Evolutionary conservation across 2,329 filamentous ascomycete species (phyloP).

Genomic region (Stagonosporopsis chrysanthemi): DNA sequence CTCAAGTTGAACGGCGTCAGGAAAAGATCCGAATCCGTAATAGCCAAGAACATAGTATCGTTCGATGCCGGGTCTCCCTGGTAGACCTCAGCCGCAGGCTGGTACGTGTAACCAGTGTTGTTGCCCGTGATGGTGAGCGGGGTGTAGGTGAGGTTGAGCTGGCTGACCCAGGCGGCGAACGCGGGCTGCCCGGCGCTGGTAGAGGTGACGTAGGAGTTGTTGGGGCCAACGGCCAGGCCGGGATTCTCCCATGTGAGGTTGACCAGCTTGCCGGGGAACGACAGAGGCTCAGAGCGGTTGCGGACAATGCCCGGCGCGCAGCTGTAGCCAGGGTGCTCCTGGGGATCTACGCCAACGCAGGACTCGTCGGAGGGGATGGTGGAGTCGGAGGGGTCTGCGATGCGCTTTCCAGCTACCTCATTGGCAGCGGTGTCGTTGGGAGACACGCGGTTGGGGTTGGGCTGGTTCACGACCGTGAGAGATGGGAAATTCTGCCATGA

Average conservation of each 20-base stretch:
- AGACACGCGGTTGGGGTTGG: slow-evolving; percentile 74
- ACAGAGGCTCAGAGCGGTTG: slow-evolving; percentile 75
- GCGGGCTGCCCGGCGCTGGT: slow-evolving; percentile 64
- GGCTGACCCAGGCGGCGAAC: slow-evolving; percentile 78
- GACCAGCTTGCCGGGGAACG: slow-evolving; percentile 76
- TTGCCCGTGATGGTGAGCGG: slow-evolving; percentile 69
- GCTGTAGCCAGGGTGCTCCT: slow-evolving; percentile 61
- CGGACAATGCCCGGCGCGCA: slow-evolving; percentile 71
- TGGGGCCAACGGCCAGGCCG: slow-evolving; percentile 74
- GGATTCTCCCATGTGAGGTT: slow-evolving; percentile 76
- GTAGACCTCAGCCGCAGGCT: slow-evolving; percentile 74
- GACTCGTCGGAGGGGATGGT: slow-evolving; percentile 56
- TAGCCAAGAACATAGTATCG: slow-evolving; percentile 78
- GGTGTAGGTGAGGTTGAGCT: slow-evolving; percentile 67
- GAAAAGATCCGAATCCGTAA: slow-evolving; percentile 73
- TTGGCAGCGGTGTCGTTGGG: slow-evolving; percentile 67
- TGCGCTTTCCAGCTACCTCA: slow-evolving; percentile 69
- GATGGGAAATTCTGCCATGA: slow-evolving; percentile 86
- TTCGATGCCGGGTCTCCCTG: slow-evolving; percentile 74
- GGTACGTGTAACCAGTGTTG: slow-evolving; percentile 70
- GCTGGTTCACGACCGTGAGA: slow-evolving; percentile 75
- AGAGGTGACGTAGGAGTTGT: slow-evolving; percentile 79
- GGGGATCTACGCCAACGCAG: slow-evolving; percentile 65
- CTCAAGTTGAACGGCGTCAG: slow-evolving; percentile 80
- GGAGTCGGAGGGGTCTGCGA: slow-evolving; percentile 62